A percentile compares a stretch with the other conserved stretches of the same genome.
phyloP scores from a whole-genome alignment of 345 rosid genomes.

The Populus ilicifolia region DNA sequence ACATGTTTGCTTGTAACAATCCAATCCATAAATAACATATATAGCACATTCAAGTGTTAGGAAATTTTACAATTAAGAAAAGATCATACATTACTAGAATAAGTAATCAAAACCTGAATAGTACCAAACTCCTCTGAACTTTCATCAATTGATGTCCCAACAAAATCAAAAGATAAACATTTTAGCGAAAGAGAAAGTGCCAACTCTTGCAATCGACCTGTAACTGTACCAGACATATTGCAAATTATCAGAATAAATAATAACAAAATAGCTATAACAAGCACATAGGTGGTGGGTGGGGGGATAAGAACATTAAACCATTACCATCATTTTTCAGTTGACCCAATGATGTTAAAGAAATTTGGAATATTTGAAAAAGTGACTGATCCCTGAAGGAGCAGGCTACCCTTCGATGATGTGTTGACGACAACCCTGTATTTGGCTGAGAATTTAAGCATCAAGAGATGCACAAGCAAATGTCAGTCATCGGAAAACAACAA shows the following conservation, averaged over 20 bases:
- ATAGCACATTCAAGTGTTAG: slow-evolving; percentile 2
- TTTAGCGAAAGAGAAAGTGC: slow-evolving; percentile 93
- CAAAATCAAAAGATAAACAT: slow-evolving; percentile 97
- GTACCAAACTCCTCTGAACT: slow-evolving; percentile 99
- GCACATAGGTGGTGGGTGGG: not conserved
- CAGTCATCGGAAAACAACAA: slow-evolving; percentile 13
- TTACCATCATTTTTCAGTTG: slow-evolving; percentile 95
- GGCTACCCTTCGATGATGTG: slow-evolving; percentile 87
- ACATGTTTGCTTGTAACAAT: slow-evolving; percentile 9
- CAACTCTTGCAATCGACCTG: slow-evolving; percentile 78
- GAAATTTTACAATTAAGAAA: not conserved
- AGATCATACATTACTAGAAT: not conserved
- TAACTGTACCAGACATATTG: slow-evolving; percentile 42
- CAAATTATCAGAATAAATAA: slow-evolving; percentile 13
- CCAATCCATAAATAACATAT: not conserved
- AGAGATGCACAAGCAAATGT: slow-evolving; percentile 21
- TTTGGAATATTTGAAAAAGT: slow-evolving; percentile 87
- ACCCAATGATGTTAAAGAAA: slow-evolving; percentile 78
- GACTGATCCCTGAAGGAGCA: slow-evolving; percentile 92
- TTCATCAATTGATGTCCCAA: slow-evolving; percentile 96
- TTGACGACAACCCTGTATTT: slow-evolving; percentile 70
- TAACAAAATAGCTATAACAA: not conserved
- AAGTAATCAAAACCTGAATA: slow-evolving; percentile 61
- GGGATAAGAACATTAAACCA: slow-evolving; percentile 2
- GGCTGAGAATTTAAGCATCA: slow-evolving; percentile 47